Conservation (phyloP, 805 yeast species). For the Danielia reshetovae region DNA sequence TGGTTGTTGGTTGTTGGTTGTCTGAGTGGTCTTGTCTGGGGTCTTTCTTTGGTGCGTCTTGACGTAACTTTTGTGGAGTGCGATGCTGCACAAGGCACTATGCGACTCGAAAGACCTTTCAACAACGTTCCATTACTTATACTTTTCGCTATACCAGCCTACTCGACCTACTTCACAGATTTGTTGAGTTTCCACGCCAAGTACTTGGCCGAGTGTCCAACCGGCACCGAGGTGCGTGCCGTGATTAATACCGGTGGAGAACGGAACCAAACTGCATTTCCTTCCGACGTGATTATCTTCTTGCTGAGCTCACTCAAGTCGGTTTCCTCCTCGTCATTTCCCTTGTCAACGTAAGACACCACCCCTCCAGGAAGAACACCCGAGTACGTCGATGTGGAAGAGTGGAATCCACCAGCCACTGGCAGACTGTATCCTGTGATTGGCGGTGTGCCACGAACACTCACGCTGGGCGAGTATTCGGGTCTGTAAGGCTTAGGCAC, state of each 20-base stretch:
- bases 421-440: slow-evolving; percentile 9
- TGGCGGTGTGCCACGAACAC: slow-evolving; percentile 11
- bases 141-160: too few species aligned
- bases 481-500: not conserved
- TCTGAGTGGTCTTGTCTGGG: too few species aligned
- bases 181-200: slow-evolving; percentile 41
- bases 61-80: too few species aligned
- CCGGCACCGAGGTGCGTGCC: slow-evolving; percentile 26
- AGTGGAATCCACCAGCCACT: slow-evolving; percentile 20
- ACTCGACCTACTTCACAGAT: too few species aligned
- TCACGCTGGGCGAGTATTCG: slow-evolving; percentile 2
- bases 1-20: too few species aligned
- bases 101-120: too few species aligned
- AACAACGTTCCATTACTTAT: too few species aligned
- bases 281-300: slow-evolving; percentile 13
- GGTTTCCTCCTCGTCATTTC: slow-evolving; percentile 1
- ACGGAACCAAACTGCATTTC: slow-evolving; percentile 52
- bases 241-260: slow-evolving; percentile 55
- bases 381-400: slow-evolving; percentile 34
- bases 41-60: too few species aligned
- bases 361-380: slow-evolving; percentile 36
- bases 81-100: too few species aligned
- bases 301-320: slow-evolving; percentile 8
- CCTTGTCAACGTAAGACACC: slow-evolving; percentile 27
- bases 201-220: slow-evolving; percentile 74